Conservation (phyloP, 2,329 filamentous ascomycete species). For the Septoria linicola region DNA sequence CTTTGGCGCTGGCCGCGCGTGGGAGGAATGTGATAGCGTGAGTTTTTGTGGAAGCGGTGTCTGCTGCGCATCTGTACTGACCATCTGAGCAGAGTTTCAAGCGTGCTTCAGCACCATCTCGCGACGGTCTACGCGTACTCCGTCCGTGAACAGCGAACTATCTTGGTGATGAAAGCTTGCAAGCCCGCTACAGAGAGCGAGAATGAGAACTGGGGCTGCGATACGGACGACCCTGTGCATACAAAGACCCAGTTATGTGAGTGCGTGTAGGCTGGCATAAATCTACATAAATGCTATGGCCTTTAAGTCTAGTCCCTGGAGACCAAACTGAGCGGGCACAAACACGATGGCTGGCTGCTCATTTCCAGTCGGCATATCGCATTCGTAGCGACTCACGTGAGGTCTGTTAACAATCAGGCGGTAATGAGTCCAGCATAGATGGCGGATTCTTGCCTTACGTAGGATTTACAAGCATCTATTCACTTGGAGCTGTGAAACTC, state of each 20-base stretch:
- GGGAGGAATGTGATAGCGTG: slow-evolving; percentile 92
- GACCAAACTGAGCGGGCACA: too few relatives aligned
- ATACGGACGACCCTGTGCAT: not conserved
- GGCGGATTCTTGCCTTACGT: too few relatives aligned
- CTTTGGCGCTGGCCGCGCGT: slow-evolving; percentile 93
- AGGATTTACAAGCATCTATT: too few relatives aligned
- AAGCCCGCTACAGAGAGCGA: not conserved
- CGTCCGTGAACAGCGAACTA: slow-evolving; percentile 36
- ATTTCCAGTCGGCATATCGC: too few relatives aligned
- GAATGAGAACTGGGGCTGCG: not conserved
- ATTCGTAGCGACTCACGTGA: too few relatives aligned
- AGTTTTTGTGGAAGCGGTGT: slow-evolving; percentile 29
- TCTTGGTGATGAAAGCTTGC: not conserved
- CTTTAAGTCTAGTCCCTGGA: not conserved
- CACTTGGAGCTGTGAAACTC: too few relatives aligned
- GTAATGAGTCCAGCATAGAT: too few relatives aligned
- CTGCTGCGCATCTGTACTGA: not conserved
- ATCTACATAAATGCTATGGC: not conserved
- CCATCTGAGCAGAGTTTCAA: slow-evolving; percentile 50
- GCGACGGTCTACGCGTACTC: slow-evolving; percentile 50
- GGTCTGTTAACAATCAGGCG: too few relatives aligned
- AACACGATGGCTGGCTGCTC: too few relatives aligned
- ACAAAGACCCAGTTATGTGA: too few relatives aligned
- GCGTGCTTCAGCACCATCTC: slow-evolving; percentile 48
- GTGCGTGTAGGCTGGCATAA: not conserved